Base-by-base conservation (phyloP, 257 asterid genomes). In the Solanum paucissectum region DNA sequence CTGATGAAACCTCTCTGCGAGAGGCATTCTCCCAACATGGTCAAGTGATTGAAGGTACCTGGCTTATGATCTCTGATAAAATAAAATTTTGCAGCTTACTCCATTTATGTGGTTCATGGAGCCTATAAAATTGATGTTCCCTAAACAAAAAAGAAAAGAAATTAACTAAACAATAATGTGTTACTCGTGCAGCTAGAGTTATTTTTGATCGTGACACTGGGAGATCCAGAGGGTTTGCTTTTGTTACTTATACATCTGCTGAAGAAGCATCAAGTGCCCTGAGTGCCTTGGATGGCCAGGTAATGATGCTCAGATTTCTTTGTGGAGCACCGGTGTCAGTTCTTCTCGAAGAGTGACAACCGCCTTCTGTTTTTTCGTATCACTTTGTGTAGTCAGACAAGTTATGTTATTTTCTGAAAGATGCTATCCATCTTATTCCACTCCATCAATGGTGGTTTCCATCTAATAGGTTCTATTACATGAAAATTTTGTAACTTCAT, bases 221-320 rank as follows among this genome's bases (percentile, higher is more conserved):
- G 75, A 92, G 96, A 88, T 96, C 99, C 1, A 90, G 98, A 66
- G 99, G 99, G 55, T 97, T 97, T 90, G 99, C 93, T 72, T 97
- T 97, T 91, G 92, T 97, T 60, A 94, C 95, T 83, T 97, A 84
- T 90, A 84, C 95, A 33, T 93, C 98, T n/a, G 42, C 90, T 68
- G 99, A 97, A 16, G 93, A 91, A 68, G 99, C 99, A 62, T 86
- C 95, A 82, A 91, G 91, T 91, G 99, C 98, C 88, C 93, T 96
- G 79, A 94, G 90, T 92, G 96, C 96, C 88, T 89, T 90, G 73
- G 98, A 96, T 83, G 97, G 97, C 83, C 96, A 97, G 98, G 99
- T 97, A 90, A 86, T 87, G 66, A 76, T 86, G 40, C 66, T 1
- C 44, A 81, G 69, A 4, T 81, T 79, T 81, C 66, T 27, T 46